Conservation (phyloP, 2,329 filamentous ascomycete genomes). For the Alternaria sp. region DNA sequence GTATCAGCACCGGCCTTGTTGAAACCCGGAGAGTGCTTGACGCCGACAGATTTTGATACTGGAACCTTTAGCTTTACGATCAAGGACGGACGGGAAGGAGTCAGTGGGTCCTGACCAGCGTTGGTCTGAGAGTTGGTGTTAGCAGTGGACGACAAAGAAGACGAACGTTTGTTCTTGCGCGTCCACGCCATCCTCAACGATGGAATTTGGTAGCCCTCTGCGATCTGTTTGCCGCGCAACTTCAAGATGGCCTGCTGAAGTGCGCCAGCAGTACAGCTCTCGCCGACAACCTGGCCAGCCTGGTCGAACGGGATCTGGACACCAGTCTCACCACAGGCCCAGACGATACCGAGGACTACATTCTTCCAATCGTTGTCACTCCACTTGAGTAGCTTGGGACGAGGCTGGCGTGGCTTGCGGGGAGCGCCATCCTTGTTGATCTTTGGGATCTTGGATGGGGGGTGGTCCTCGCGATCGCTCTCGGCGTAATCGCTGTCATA, state of each 20-base stretch:
- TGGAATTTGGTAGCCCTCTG: slow-evolving; percentile 29
- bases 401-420: slow-evolving; percentile 41
- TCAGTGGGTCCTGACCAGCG: slow-evolving; percentile 2
- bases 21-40: background rate
- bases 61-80: slow-evolving; percentile 15
- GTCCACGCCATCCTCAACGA: slow-evolving; percentile 33
- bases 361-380: slow-evolving; percentile 37
- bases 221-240: slow-evolving; percentile 28
- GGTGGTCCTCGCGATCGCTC: slow-evolving; percentile 17
- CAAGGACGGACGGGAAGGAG: slow-evolving; percentile 8
- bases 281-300: slow-evolving; percentile 33
- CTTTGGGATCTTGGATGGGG: slow-evolving; percentile 24
- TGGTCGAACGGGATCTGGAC: slow-evolving; percentile 40
- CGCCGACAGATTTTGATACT: background rate
- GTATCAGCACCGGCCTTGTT: background rate
- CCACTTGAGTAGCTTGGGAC: slow-evolving; percentile 39
- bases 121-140: background rate
- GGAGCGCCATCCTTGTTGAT: slow-evolving; percentile 35
- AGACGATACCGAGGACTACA: slow-evolving; percentile 36
- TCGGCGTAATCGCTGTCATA: slow-evolving; percentile 20
- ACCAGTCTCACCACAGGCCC: slow-evolving; percentile 37
- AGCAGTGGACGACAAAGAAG: slow-evolving; percentile 10
- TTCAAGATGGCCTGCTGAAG: slow-evolving; percentile 46
- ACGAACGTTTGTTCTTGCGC: slow-evolving; percentile 17
- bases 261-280: slow-evolving; percentile 32